Evolutionary conservation across 345 rosid species (phyloP).

Genomic region (Excoecaria cochinchinensis): DNA sequence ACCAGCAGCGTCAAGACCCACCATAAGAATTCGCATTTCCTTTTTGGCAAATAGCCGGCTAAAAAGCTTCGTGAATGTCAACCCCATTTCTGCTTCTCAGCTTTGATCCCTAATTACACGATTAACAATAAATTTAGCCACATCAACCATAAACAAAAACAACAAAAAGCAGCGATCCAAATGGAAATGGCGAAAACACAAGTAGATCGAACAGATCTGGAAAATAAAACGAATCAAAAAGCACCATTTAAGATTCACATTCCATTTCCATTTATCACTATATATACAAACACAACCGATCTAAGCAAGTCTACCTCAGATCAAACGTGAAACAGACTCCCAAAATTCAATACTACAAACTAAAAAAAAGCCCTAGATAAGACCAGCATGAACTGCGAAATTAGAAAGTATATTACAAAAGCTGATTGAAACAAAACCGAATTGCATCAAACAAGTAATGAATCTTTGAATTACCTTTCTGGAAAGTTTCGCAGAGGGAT

Average conservation of each 20-base stretch:
- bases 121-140: not conserved
- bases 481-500: slow-evolving; percentile 1
- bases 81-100: slow-evolving; percentile 17
- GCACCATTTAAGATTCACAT: not conserved
- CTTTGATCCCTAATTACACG: not conserved
- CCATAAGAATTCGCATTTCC: slow-evolving; percentile 24
- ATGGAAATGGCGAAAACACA: not conserved
- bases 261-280: not conserved
- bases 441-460: not conserved
- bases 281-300: slow-evolving; percentile 9
- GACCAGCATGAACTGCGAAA: slow-evolving; percentile 6
- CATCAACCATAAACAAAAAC: not conserved
- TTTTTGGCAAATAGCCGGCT: slow-evolving; percentile 26
- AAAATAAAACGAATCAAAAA: not conserved
- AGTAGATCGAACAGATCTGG: slow-evolving; percentile 2
- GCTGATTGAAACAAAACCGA: not conserved
- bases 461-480: not conserved
- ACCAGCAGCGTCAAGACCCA: slow-evolving; percentile 26
- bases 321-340: slow-evolving; percentile 11
- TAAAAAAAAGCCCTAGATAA: slow-evolving; percentile 6
- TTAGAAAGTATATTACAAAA: no score
- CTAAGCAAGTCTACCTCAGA: slow-evolving; percentile 16
- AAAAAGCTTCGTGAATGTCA: slow-evolving; percentile 22
- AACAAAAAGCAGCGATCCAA: not conserved
- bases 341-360: not conserved